Conservation (phyloP, 441 rosid genomes). For the Erysimum pusillum region DNA sequence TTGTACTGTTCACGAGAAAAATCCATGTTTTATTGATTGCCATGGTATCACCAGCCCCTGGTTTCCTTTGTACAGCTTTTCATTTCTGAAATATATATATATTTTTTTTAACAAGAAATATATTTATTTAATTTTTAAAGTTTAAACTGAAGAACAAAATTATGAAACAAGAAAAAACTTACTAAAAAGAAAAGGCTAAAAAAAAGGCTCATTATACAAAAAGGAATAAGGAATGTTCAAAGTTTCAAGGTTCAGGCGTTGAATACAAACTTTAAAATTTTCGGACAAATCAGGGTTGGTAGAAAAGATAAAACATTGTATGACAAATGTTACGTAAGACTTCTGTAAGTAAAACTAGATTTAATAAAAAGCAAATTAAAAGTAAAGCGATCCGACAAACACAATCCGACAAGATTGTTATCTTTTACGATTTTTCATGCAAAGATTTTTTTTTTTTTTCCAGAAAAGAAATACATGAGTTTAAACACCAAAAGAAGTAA, state of each 20-base stretch:
- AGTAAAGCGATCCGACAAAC: slow-evolving; percentile 48
- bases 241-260: slow-evolving; percentile 2
- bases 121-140: not conserved
- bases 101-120: too few species aligned
- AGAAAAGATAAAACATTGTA: not conserved
- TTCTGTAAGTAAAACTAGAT: not conserved
- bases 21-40: too few species aligned
- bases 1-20: too few species aligned
- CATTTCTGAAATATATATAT: not conserved
- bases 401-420: slow-evolving; percentile 50
- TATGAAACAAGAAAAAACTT: not conserved
- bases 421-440: slow-evolving; percentile 43
- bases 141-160: not conserved
- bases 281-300: slow-evolving; percentile 16
- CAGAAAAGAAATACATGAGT: slow-evolving; percentile 32
- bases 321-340: slow-evolving; percentile 36
- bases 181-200: not conserved
- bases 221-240: slow-evolving; percentile 3
- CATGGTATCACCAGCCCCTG: not conserved
- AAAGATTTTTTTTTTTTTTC: slow-evolving; percentile 9
- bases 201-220: not conserved
- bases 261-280: not conserved
- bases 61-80: not conserved
- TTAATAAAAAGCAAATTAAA: not conserved
- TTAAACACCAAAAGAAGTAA: slow-evolving; percentile 49